Conservation (phyloP, 768 basidiomycete genomes). For the Tubosaeta sp. region DNA sequence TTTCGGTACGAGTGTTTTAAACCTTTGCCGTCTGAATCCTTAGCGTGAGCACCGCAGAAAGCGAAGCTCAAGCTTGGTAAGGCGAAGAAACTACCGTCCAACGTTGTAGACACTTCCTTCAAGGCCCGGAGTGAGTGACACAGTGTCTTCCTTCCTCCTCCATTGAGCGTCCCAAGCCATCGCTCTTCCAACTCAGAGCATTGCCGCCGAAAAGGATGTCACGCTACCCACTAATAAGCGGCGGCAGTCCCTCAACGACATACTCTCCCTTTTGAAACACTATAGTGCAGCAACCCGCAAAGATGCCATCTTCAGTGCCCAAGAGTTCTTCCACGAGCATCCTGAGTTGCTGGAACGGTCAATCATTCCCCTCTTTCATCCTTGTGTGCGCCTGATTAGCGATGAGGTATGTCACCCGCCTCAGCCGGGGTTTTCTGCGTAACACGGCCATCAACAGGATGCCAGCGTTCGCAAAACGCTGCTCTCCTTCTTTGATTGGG, state of each 20-base stretch:
- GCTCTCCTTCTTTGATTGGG: conserved; percentile 66
- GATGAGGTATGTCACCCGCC: conserved; percentile 62
- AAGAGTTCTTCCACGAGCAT: conserved; percentile 65
- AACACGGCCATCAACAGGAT: conserved; percentile 49
- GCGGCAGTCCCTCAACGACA: conserved; percentile 70
- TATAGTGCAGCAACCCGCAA: conserved; percentile 73
- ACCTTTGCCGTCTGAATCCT: neutral
- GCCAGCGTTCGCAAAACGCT: conserved; percentile 71
- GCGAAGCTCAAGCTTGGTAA: conserved; percentile 95
- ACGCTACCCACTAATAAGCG: conserved; percentile 68
- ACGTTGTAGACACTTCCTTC: conserved; percentile 95
- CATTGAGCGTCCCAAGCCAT: conserved; percentile 56
- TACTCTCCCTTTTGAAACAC: conserved; percentile 77
- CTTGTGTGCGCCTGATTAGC: conserved; percentile 64
- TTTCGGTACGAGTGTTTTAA: conserved; percentile 48
- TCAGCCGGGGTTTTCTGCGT: neutral
- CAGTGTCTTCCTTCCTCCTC: neutral
- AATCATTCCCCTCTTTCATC: conserved; percentile 53
- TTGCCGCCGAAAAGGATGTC: conserved; percentile 51
- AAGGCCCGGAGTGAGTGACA: conserved; percentile 77
- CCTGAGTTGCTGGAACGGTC: conserved; percentile 49
- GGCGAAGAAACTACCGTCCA: conserved; percentile 75
- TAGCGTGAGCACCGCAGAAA: conserved; percentile 54
- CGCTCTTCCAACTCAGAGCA: conserved; percentile 82
- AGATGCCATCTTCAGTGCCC: conserved; percentile 71